These are phyloP conservation scores for Allium fistulosum DNA, from an alignment of 106 monocot genomes.

Conservation along the genomic window DNA sequence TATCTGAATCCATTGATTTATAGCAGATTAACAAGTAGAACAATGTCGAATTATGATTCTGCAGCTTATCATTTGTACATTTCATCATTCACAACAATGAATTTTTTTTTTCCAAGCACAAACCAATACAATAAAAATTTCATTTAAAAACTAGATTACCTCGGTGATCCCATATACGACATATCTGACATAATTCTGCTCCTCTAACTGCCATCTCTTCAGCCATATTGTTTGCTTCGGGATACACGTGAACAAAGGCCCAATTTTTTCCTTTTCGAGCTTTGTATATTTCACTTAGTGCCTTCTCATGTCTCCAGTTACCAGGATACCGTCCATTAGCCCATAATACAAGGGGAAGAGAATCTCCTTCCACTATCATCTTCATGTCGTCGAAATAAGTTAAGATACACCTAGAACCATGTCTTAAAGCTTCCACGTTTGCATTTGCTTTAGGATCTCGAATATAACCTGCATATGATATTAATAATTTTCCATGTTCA, in stretches of 20 bases:
- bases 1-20: too few relatives aligned
- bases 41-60: too few relatives aligned
- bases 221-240: neutral
- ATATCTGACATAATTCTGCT: too few relatives aligned
- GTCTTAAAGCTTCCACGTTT: neutral
- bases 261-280: neutral
- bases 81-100: too few relatives aligned
- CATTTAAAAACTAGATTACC: too few relatives aligned
- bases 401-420: neutral
- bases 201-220: too few relatives aligned
- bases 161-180: too few relatives aligned
- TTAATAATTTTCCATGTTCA: neutral
- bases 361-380: neutral
- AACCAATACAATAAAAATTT: too few relatives aligned
- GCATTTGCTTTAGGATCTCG: neutral
- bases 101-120: too few relatives aligned
- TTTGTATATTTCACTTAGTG: neutral
- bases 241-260: neutral
- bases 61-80: too few relatives aligned
- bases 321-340: neutral
- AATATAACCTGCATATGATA: neutral
- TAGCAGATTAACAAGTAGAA: too few relatives aligned
- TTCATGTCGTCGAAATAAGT: neutral
- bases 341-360: neutral
- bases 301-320: neutral